Conservation (phyloP, 2,329 filamentous ascomycete species). For the Phyllosticta citribraziliensis region DNA sequence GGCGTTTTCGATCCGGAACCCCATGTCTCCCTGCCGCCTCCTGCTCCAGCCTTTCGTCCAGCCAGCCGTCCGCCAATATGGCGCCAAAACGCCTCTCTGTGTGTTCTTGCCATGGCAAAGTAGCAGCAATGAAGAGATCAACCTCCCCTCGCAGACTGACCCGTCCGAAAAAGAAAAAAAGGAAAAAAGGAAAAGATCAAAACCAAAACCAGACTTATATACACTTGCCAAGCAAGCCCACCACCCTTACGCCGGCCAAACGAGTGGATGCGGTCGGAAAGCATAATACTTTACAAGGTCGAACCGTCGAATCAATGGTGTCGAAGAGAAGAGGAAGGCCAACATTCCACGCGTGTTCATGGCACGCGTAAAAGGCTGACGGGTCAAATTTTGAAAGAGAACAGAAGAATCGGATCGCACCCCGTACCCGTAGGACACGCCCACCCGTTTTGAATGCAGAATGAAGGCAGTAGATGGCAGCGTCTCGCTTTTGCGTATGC, state of each 20-base stretch:
- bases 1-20: background rate
- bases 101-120: background rate
- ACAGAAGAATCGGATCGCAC: background rate
- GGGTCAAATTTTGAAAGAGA: background rate
- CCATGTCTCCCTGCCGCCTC: background rate
- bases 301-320: background rate
- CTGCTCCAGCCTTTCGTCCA: background rate
- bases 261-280: slow-evolving; percentile 3
- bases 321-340: background rate
- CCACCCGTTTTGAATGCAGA: background rate
- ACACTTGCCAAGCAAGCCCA: slow-evolving; percentile 5
- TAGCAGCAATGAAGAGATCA: background rate
- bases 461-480: background rate
- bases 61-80: background rate
- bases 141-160: background rate
- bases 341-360: background rate
- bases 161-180: background rate
- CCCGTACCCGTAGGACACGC: background rate
- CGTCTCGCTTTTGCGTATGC: background rate
- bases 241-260: slow-evolving; percentile 4
- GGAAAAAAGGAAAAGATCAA: background rate
- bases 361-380: background rate
- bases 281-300: slow-evolving; percentile 8
- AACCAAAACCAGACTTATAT: slow-evolving; percentile 1
- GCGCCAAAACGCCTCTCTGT: slow-evolving; percentile 7